Conservation (phyloP, 768 basidiomycete species). For the Tricholoma matsutake region DNA sequence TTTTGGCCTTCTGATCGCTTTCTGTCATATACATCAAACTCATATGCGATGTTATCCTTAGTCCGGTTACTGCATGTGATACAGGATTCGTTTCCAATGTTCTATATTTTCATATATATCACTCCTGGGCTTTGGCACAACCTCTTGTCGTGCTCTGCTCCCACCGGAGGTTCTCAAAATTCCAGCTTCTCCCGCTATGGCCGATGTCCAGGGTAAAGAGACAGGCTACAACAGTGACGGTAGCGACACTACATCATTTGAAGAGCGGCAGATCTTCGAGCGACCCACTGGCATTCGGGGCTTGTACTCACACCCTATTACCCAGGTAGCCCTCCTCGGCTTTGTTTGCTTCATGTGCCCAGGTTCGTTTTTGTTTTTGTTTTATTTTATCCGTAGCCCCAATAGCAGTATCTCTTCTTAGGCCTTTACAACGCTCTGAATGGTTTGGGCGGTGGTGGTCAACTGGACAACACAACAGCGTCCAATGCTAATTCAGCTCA, state of each 20-base stretch:
- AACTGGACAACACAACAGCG: constrained; percentile 48
- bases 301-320: constrained; percentile 51
- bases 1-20: too few species aligned
- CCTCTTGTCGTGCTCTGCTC: too few species aligned
- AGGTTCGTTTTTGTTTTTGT: constrained; percentile 33
- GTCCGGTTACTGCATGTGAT: too few species aligned
- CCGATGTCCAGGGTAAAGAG: constrained; percentile 7
- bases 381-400: too few species aligned
- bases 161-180: too few species aligned
- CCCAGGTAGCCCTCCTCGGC: constrained; percentile 53
- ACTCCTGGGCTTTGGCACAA: too few species aligned
- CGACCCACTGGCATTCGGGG: constrained; percentile 42
- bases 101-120: too few species aligned
- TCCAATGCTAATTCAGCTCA: constrained; percentile 56
- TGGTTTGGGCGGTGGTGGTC: constrained; percentile 64
- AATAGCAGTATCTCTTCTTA: constrained; percentile 22
- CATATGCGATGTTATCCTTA: too few species aligned
- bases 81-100: too few species aligned
- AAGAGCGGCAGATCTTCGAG: constrained; percentile 17
- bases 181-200: background rate
- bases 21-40: too few species aligned
- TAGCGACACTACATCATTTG: constrained; percentile 14
- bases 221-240: constrained; percentile 21
- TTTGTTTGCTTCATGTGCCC: constrained; percentile 53
- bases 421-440: constrained; percentile 63